Base-by-base conservation (phyloP, 768 basidiomycete genomes). In the Lactarius evosmus region DNA sequence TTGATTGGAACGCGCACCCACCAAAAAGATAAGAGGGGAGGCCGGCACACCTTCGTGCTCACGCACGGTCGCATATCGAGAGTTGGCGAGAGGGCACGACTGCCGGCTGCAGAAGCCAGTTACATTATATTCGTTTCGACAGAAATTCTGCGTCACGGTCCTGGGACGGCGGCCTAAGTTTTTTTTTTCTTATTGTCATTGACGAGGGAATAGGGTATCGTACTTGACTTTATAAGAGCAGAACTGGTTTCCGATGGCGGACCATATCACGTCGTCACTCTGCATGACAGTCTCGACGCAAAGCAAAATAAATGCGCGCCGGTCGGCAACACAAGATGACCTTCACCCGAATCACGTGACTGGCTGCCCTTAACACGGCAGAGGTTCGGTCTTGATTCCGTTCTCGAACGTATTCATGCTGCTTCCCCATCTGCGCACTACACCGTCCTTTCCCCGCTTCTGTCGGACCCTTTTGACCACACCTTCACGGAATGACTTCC, bases 171-270 rank as follows among this genome's bases (percentile, higher is more conserved):
- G 14, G 46, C 46, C 46, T 49, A 33, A 68, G 61, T 65, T 32
- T 19, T 58, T 69, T n/a, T n/a, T n/a, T n/a, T n/a, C n/a, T n/a
- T n/a, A n/a, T 58, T 66, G 32, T 34, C 34, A 19, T 56, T 30
- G 44, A 9, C 32, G 57, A 16, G 30, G 19, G 33, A 29, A 44
- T 25, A 27, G 17, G 9, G 4, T 32, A 11, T 80, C 92, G 74
- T 70, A 95, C 96, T 96, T 98, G 82, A 99, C 95, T 90, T 98
- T 98, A 77, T 96, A 99, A 0, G 96, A 97, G 80, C 97, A 99
- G 75, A 98, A 98, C 71, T 94, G 93, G 61, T 85, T 83, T 76
- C 93, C 93, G 73, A 95, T 94, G 33, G 95, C 91, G 22, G 87
- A 91, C 96, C 96, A 99, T 68, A 99, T 98, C 68, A 98, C 91